Percentiles rank a stretch among this genome's conserved stretches.
Conservation (phyloP, 805 yeast species). For the Lachancea sp. region DNA sequence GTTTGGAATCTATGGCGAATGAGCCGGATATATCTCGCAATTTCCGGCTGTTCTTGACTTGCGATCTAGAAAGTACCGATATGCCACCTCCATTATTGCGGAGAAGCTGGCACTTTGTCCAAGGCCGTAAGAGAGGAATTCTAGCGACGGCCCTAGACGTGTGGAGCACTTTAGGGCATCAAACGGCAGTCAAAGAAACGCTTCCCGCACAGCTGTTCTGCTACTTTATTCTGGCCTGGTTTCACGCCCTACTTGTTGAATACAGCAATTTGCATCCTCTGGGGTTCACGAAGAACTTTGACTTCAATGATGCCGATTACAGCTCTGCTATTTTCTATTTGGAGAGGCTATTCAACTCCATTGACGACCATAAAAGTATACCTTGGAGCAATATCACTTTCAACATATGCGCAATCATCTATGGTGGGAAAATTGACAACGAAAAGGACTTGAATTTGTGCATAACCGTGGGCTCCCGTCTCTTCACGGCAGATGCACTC, state of each 20-base stretch:
- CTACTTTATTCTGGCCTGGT: constrained; percentile 58
- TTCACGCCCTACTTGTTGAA: constrained; percentile 57
- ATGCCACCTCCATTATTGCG: constrained; percentile 52
- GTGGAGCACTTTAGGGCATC: constrained; percentile 11
- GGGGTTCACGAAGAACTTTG: constrained; percentile 58
- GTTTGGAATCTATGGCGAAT: constrained; percentile 27
- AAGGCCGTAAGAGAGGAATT: constrained; percentile 56
- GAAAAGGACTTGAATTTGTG: constrained; percentile 34
- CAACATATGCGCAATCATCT: constrained; percentile 15
- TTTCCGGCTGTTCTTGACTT: constrained; percentile 62
- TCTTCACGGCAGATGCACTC: constrained; percentile 8
- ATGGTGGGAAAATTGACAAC: constrained; percentile 47
- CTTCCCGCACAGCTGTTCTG: constrained; percentile 34
- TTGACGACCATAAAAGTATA: neutral
- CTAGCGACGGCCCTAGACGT: constrained; percentile 17
- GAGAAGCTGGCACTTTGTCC: constrained; percentile 45
- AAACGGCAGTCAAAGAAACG: neutral
- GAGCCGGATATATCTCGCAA: constrained; percentile 23
- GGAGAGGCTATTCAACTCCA: neutral
- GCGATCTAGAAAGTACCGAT: constrained; percentile 41
- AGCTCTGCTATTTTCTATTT: constrained; percentile 39
- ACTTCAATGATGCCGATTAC: constrained; percentile 70
- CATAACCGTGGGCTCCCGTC: constrained; percentile 8
- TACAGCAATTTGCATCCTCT: constrained; percentile 53
- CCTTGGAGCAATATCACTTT: constrained; percentile 36